A percentile compares a stretch with the other conserved stretches of the same genome.
Evolutionary conservation across 1,284 basidiomycete genomes (phyloP).

Genomic region (Fomitopsis pinicola): DNA sequence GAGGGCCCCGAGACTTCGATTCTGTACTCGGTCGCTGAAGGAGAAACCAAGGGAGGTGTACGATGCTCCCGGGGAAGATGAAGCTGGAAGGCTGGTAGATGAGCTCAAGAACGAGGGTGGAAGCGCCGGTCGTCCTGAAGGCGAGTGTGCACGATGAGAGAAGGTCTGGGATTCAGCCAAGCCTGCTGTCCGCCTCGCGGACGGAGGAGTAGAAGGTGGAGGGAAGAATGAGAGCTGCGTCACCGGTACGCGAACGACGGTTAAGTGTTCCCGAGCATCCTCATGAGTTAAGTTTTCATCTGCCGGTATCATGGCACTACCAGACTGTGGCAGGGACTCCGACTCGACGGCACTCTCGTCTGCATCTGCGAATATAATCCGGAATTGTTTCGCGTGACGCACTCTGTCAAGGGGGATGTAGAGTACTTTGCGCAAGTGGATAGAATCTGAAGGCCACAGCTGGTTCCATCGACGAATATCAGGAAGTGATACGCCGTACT

Average conservation of each 20-base stretch:
- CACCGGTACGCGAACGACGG: constrained; percentile 25
- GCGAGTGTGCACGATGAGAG: not conserved
- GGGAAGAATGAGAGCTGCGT: constrained; percentile 29
- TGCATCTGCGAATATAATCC: constrained; percentile 6
- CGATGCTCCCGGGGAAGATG: not conserved
- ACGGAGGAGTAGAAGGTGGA: constrained; percentile 12
- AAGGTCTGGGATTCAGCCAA: not conserved
- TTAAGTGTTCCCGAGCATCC: constrained; percentile 9
- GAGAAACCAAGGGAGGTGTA: not conserved
- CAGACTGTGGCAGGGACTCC: not conserved
- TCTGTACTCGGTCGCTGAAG: constrained; percentile 1
- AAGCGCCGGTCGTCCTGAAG: not conserved
- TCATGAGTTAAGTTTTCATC: not conserved
- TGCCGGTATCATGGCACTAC: not conserved
- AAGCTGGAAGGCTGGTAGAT: constrained; percentile 3
- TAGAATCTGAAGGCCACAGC: constrained; percentile 85
- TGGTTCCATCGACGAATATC: constrained; percentile 86
- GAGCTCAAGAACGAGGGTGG: not conserved
- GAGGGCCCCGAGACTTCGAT: constrained; percentile 11
- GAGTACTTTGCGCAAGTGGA: constrained; percentile 80
- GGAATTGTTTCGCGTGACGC: constrained; percentile 26
- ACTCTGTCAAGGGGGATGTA: constrained; percentile 66
- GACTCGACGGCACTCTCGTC: not conserved
- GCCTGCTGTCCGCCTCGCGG: not conserved
- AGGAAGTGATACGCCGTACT: constrained; percentile 80